Conservation (phyloP, 2,329 filamentous ascomycete species). For the Phialophora chinensis region DNA sequence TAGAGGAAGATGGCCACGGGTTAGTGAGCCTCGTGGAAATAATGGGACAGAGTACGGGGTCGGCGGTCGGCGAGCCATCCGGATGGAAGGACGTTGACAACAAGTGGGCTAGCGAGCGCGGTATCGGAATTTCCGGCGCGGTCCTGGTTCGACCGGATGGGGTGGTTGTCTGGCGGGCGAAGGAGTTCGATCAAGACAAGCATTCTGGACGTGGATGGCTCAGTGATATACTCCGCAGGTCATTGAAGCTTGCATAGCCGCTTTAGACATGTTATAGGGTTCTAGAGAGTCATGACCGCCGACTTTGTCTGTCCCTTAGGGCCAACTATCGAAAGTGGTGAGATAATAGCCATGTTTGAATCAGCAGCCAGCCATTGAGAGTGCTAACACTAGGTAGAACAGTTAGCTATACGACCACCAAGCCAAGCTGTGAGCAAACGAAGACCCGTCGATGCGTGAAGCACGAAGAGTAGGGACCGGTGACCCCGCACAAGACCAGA, state of each 20-base stretch:
- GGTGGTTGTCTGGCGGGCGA: slow-evolving; percentile 42
- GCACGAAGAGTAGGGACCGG: not conserved
- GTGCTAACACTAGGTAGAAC: too few species aligned
- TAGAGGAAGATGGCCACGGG: not conserved
- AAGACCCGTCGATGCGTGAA: not conserved
- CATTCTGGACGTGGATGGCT: slow-evolving; percentile 10
- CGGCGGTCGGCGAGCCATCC: not conserved
- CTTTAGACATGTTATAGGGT: not conserved
- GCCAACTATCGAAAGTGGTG: too few species aligned
- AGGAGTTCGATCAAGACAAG: slow-evolving; percentile 14
- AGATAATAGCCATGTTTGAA: too few species aligned
- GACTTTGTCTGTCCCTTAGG: too few species aligned
- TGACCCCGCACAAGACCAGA: not conserved
- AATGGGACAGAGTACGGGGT: not conserved
- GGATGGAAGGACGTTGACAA: slow-evolving; percentile 34
- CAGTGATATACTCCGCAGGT: slow-evolving; percentile 9
- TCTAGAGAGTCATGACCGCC: not conserved
- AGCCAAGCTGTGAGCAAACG: too few species aligned
- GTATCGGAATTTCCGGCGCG: slow-evolving; percentile 37
- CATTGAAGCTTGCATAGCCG: slow-evolving; percentile 8
- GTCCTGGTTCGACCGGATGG: slow-evolving; percentile 45
- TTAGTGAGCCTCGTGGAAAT: slow-evolving; percentile 20
- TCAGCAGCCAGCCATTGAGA: too few species aligned
- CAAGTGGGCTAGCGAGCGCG: slow-evolving; percentile 34
- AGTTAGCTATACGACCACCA: too few species aligned